Evolutionary conservation across 129 eudicot genomes (phyloP), one percentile per base, ranked within the genome.

Genomic region (Kitagawia praeruptora): DNA sequence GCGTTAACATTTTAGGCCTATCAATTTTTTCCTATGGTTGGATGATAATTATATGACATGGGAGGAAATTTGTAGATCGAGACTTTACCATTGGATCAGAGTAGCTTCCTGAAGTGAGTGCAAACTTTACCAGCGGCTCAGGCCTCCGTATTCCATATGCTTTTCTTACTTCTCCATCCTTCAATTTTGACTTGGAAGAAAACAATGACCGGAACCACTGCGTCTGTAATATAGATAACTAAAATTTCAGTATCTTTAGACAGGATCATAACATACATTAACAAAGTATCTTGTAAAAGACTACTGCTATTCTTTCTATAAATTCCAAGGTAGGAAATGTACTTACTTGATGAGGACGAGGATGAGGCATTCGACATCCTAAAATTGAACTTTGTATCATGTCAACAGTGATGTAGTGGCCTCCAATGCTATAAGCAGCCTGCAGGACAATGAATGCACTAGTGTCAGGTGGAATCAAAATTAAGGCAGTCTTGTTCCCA

Each of bases 291-390:
- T 39, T 39, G 8, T 40, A 72, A 72, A 21, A 72, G 16, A 39
- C 48, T 11, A 42, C 23, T 18, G 12, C 61, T 19, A 18, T 19
- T 51, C 54, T 51, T 51, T 49, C 38, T 21, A 41, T 31, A 14
- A 44, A 64, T 31, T 67, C 40, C 53, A 61, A 53, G 72, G 56
- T 23, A 61, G 25, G 49, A 66, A 56, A 66, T 67, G 56, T 91
- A 93, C 98, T 84, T 91, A 93, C 98, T 84, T 89, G 96, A 88
- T 90, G 91, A 77, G 97, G 98, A 70, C 88, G 93, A 86, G 97
- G 98, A 70, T 86, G 93, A 86, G 98, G 93, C 80, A 93, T 66
- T 42, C 78, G 86, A 84, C 98, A 87, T 56, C 88, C 85, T 58
- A 93, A 46, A 46, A 93, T 88, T 21, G 83, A 87, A 75, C 78